A percentile compares a stretch with the other conserved stretches of the same genome.
These are phyloP conservation scores for Colletotrichum karsti DNA, from an alignment of 2,329 filamentous ascomycete species.

Conservation along the genomic window DNA sequence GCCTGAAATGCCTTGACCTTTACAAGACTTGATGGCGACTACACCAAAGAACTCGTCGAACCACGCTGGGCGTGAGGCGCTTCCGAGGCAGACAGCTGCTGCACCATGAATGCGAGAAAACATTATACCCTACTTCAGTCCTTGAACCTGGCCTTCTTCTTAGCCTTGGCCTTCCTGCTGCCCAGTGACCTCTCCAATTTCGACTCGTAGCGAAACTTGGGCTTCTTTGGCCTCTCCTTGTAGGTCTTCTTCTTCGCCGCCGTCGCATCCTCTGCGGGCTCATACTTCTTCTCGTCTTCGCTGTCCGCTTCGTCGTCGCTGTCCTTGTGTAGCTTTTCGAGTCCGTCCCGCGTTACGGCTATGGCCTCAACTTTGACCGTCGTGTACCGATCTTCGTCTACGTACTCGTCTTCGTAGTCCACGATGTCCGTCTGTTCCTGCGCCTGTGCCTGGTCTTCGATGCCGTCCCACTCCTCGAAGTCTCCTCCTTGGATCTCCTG, in stretches of 20 bases:
- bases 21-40: background rate
- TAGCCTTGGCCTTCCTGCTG: constrained; percentile 75
- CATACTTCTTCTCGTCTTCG: constrained; percentile 10
- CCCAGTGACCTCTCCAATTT: constrained; percentile 84
- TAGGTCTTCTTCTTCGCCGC: constrained; percentile 61
- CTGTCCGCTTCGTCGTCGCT: constrained; percentile 41
- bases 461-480: constrained; percentile 71
- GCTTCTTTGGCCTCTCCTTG: constrained; percentile 72
- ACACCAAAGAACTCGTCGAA: constrained; percentile 1
- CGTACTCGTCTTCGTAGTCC: constrained; percentile 90
- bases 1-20: constrained; percentile 11
- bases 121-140: constrained; percentile 24
- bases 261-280: constrained; percentile 40
- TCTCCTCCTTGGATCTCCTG: constrained; percentile 46
- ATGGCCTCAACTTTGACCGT: constrained; percentile 95
- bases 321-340: constrained; percentile 58
- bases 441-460: constrained; percentile 60
- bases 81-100: background rate
- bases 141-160: constrained; percentile 53
- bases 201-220: constrained; percentile 89
- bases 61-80: constrained; percentile 24
- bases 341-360: constrained; percentile 77
- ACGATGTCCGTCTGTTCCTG: constrained; percentile 59
- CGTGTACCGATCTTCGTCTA: constrained; percentile 95
- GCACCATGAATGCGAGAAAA: constrained; percentile 20